Conservation (phyloP, 768 basidiomycete genomes). For the Lentinula detonsa region DNA sequence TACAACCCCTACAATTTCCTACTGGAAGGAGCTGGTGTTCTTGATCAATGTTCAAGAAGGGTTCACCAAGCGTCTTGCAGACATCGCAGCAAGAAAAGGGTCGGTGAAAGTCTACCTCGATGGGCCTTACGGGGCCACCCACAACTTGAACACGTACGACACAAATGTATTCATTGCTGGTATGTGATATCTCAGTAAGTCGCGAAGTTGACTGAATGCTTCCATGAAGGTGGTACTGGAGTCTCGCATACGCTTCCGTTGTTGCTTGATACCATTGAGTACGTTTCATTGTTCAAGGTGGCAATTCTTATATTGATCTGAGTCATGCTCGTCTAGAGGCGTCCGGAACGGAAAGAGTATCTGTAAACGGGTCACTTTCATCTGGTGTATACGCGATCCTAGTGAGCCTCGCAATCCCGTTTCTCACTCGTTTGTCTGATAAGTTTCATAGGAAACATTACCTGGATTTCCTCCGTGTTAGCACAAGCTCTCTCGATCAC, state of each 20-base stretch:
- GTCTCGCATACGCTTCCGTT: conserved; percentile 36
- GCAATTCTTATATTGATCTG: not conserved
- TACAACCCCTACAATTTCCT: not conserved
- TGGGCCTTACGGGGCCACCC: conserved; percentile 44
- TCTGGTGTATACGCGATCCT: conserved; percentile 34
- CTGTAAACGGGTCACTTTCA: conserved; percentile 27
- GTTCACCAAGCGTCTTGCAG: conserved; percentile 40
- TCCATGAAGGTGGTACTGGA: conserved; percentile 36
- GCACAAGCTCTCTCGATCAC: conserved; percentile 10
- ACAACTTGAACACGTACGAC: conserved; percentile 30
- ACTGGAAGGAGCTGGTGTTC: conserved; percentile 41
- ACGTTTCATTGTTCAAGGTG: conserved; percentile 6
- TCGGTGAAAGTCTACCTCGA: conserved; percentile 39
- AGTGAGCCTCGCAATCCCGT: conserved; percentile 15
- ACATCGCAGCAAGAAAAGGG: conserved; percentile 20
- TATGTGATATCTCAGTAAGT: conserved; percentile 8
- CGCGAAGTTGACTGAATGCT: not conserved
- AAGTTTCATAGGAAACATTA: conserved; percentile 17
- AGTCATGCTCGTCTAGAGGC: conserved; percentile 1
- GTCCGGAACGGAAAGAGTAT: conserved; percentile 14
- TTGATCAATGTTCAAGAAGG: conserved; percentile 47
- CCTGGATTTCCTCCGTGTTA: conserved; percentile 23
- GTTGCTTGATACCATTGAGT: conserved; percentile 34
- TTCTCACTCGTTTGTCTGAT: not conserved
- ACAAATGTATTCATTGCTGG: conserved; percentile 43